Conservation (phyloP, 768 basidiomycete species). For the Leccinellum rugosiceps region DNA sequence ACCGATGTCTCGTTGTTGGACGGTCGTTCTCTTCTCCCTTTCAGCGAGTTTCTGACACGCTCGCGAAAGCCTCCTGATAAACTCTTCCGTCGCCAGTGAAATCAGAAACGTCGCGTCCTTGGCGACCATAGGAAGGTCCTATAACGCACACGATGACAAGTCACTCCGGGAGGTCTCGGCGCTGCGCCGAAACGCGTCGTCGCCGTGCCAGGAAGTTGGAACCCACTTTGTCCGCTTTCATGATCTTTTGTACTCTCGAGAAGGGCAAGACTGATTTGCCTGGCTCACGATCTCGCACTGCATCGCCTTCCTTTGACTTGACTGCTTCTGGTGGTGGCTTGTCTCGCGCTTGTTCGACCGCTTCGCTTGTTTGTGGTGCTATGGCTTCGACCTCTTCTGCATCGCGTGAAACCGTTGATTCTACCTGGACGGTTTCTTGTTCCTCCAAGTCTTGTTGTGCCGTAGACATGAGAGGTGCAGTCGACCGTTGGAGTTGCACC, state of each 20-base stretch:
- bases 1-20: constrained; percentile 83
- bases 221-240: constrained; percentile 79
- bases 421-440: neutral
- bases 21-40: constrained; percentile 67
- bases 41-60: constrained; percentile 70
- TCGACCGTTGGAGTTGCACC: neutral
- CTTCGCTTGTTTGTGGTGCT: constrained; percentile 1
- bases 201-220: neutral
- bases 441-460: constrained; percentile 1
- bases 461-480: constrained; percentile 9
- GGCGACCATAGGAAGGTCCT: constrained; percentile 77
- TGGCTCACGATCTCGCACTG: constrained; percentile 34
- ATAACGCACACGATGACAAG: neutral
- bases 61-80: constrained; percentile 71
- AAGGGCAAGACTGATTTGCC: constrained; percentile 78
- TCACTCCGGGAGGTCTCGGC: neutral
- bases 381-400: constrained; percentile 5
- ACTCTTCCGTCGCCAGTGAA: constrained; percentile 84
- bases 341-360: constrained; percentile 5
- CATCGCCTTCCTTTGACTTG: constrained; percentile 17
- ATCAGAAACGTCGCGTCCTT: constrained; percentile 79
- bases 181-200: neutral
- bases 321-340: constrained; percentile 11
- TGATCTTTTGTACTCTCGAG: constrained; percentile 75
- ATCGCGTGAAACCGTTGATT: constrained; percentile 5